Conservation (phyloP, 305 asterid genomes). For the Ajuga reptans region DNA sequence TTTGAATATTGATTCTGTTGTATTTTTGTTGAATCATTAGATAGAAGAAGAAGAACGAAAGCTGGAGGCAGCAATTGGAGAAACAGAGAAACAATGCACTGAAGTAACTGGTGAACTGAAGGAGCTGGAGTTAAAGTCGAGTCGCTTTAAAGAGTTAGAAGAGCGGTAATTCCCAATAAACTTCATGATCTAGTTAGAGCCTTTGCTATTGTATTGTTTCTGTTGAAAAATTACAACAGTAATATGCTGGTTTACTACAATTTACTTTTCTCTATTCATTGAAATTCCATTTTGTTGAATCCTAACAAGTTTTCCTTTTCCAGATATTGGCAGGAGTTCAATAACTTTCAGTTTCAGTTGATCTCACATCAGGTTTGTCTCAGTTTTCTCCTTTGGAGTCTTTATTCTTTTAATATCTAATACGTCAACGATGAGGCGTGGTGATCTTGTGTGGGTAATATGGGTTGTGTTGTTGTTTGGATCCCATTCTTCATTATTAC, state of each 20-base stretch:
- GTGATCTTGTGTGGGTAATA: slow-evolving; percentile 8
- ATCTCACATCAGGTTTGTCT: slow-evolving; percentile 77
- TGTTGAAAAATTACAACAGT: slow-evolving; percentile 7
- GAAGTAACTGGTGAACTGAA: slow-evolving; percentile 76
- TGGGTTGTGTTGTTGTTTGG: neutral
- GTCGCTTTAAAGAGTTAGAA: slow-evolving; percentile 89
- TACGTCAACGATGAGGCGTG: neutral
- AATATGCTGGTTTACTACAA: slow-evolving; percentile 3
- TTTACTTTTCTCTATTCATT: slow-evolving; percentile 5
- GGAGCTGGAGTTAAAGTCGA: slow-evolving; percentile 75
- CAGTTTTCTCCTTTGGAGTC: slow-evolving; percentile 3
- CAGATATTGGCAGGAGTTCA: slow-evolving; percentile 96
- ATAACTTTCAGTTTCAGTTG: slow-evolving; percentile 84
- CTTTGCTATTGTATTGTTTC: slow-evolving; percentile 7
- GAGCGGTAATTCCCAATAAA: slow-evolving; percentile 56
- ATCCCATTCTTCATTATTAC: neutral
- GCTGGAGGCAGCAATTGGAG: slow-evolving; percentile 93
- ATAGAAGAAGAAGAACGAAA: slow-evolving; percentile 93
- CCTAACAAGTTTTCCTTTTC: slow-evolving; percentile 9
- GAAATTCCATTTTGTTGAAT: neutral
- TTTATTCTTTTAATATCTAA: neutral
- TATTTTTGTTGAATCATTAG: slow-evolving; percentile 35
- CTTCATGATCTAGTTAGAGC: slow-evolving; percentile 1
- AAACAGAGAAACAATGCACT: slow-evolving; percentile 85
- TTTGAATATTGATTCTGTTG: slow-evolving; percentile 15